Conservation (phyloP, 208 protist species). For the Trichomonas vaginalis region DNA sequence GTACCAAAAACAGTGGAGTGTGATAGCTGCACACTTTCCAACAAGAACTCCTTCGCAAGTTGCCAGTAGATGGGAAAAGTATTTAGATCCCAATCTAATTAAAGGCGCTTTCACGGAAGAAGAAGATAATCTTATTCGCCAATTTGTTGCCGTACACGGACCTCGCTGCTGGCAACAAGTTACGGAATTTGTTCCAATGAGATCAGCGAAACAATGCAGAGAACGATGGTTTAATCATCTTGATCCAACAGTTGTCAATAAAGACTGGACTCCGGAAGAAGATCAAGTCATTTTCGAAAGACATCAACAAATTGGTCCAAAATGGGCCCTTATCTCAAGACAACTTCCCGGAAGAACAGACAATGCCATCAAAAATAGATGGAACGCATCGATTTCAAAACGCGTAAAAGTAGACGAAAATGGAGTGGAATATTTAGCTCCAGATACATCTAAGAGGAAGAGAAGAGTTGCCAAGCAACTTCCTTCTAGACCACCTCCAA, state of each 20-base stretch:
- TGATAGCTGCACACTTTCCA: neutral
- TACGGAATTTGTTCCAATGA: neutral
- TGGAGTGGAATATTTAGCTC: neutral
- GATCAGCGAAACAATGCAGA: neutral
- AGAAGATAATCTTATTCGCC: neutral
- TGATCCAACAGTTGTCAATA: neutral
- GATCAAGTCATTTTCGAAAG: neutral
- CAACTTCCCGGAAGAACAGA: conserved; percentile 4
- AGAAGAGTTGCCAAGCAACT: neutral
- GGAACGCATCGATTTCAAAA: conserved; percentile 9
- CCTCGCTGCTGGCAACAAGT: neutral
- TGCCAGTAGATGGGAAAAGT: conserved; percentile 9
- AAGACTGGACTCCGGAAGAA: neutral
- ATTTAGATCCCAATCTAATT: neutral
- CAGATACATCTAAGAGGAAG: neutral
- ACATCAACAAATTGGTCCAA: neutral
- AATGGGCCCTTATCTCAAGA: neutral
- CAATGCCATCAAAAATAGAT: neutral
- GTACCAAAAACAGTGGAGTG: neutral
- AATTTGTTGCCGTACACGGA: neutral
- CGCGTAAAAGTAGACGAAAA: neutral
- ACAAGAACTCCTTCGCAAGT: neutral
- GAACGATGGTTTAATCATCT: conserved; percentile 9
- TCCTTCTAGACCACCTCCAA: neutral
- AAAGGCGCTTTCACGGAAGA: neutral